Percentiles rank a stretch among this genome's conserved stretches.
Evolutionary conservation across 108 stramenopile species (phyloP).

Genomic region (Skeletonema grethae): DNA sequence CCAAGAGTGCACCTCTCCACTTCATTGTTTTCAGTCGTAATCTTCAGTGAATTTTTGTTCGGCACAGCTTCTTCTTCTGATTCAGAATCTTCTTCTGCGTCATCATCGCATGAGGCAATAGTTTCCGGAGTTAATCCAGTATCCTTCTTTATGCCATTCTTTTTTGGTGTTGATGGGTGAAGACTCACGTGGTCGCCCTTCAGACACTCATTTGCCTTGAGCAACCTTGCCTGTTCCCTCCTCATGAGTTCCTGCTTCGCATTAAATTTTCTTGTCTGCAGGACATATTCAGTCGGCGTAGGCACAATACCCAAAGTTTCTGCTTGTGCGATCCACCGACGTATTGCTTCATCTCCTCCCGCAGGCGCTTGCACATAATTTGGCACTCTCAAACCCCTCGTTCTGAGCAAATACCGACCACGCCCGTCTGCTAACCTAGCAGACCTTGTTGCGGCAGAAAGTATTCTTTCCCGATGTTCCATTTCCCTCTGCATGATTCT

Average conservation of each 20-base stretch:
- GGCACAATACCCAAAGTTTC: slow-evolving; percentile 35
- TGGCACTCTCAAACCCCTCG: slow-evolving; percentile 21
- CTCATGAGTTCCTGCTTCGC: slow-evolving; percentile 15
- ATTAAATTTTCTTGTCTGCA: slow-evolving; percentile 49
- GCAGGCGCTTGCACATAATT: background rate
- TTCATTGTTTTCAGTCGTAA: background rate
- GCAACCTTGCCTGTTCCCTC: slow-evolving; percentile 5
- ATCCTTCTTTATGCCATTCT: slow-evolving; percentile 5
- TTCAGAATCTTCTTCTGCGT: background rate
- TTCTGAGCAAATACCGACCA: slow-evolving; percentile 23
- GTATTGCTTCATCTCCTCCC: slow-evolving; percentile 20
- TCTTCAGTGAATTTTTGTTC: background rate
- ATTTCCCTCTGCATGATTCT: slow-evolving; percentile 27
- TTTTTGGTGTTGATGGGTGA: slow-evolving; percentile 10
- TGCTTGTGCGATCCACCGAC: slow-evolving; percentile 36
- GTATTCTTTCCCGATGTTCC: slow-evolving; percentile 24
- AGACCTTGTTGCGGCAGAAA: slow-evolving; percentile 23
- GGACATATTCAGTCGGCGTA: slow-evolving; percentile 31
- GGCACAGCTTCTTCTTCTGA: background rate
- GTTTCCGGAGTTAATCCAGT: slow-evolving; percentile 38
- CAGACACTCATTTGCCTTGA: background rate
- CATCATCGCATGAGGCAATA: slow-evolving; percentile 13
- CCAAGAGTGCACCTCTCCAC: background rate
- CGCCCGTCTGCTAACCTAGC: slow-evolving; percentile 19
- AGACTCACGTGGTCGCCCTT: background rate